Evolutionary conservation across 1,284 basidiomycete genomes (phyloP), one percentile per base, ranked within the genome.

Genomic region (Sphaerobolus stellatus): DNA sequence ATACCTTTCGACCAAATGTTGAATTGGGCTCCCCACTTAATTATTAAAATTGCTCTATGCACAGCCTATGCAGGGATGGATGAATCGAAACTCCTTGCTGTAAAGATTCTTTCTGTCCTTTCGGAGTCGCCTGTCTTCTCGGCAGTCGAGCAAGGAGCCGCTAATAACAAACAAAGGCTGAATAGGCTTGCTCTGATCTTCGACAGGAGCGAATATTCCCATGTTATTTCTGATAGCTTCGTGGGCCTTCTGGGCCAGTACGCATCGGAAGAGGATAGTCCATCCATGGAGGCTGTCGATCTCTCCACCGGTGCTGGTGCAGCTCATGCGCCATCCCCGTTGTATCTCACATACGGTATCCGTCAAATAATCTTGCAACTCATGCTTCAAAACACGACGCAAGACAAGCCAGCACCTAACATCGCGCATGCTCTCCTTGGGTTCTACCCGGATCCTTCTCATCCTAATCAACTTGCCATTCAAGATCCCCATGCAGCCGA

Each of bases 391-490:
- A 90, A 90, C 58, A 95, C 94, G 0, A 72, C 81, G n/a, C 67
- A 71, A 0, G 78, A 77, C 43, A 71, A 80, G 9, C 70, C 84
- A 0, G 91, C 86, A 56, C 93, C 95, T 14, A 98, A 96, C 63
- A 67, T 98, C 31, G 90, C 90, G 0, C 94, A 98, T 72, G 90
- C 94, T 69, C 74, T 99, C 8, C 80, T 99, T 30, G 82, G 82
- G 5, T 92, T 95, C 66, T 90, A 80, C 59, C 66, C 47, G 3
- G 46, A 54, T 43, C 72, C 8, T 66, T 87, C 1, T 71, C 77
- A 2, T 71, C 73, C 41, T 33, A 70, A 71, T 43, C 76, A 82
- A 45, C 76, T 79, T 58, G 80, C 79, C 57, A 84, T 91, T 41
- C 84, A 89, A 64, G 88, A 90, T 64, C 88, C 88, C 1, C 82